phyloP scores from a whole-genome alignment of 1,139 yeast genomes.

The Sugiyamaella neomexicana region DNA sequence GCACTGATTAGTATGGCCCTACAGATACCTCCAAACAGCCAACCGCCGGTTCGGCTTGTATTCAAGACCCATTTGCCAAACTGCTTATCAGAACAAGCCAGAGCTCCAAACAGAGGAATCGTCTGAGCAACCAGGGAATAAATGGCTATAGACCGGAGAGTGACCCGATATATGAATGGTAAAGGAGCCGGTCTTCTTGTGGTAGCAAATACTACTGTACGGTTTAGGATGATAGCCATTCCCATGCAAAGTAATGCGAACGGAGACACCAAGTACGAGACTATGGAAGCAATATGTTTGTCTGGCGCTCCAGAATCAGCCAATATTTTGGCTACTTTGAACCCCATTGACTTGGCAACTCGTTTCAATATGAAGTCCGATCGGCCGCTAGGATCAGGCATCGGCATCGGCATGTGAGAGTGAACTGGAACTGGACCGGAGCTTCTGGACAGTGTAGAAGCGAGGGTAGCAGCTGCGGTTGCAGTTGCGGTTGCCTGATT shows the following conservation, averaged over 20 bases:
- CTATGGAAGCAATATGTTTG: constrained; percentile 26
- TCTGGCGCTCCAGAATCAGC: constrained; percentile 34
- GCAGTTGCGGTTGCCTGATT: background rate
- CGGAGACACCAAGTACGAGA: constrained; percentile 48
- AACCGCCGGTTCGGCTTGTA: constrained; percentile 8
- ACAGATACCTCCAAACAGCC: background rate
- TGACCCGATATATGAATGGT: constrained; percentile 32
- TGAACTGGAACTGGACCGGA: background rate
- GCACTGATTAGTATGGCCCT: background rate
- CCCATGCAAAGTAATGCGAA: constrained; percentile 57
- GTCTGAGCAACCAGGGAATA: constrained; percentile 41
- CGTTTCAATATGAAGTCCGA: constrained; percentile 27
- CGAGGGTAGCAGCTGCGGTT: background rate
- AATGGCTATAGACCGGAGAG: constrained; percentile 46
- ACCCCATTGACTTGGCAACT: constrained; percentile 25
- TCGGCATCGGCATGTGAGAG: background rate
- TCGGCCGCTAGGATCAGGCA: too few species aligned
- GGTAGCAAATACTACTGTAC: constrained; percentile 67
- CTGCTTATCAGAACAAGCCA: constrained; percentile 37
- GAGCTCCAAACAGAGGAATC: constrained; percentile 44
- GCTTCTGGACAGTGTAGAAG: background rate
- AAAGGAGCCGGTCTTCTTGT: constrained; percentile 48
- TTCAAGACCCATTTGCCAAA: constrained; percentile 20
- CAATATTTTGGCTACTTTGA: constrained; percentile 29
- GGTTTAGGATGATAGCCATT: constrained; percentile 63